A percentile compares a stretch with the other conserved stretches of the same genome.
phyloP scores from a whole-genome alignment of 257 asterid genomes.

The Vinca minor region DNA sequence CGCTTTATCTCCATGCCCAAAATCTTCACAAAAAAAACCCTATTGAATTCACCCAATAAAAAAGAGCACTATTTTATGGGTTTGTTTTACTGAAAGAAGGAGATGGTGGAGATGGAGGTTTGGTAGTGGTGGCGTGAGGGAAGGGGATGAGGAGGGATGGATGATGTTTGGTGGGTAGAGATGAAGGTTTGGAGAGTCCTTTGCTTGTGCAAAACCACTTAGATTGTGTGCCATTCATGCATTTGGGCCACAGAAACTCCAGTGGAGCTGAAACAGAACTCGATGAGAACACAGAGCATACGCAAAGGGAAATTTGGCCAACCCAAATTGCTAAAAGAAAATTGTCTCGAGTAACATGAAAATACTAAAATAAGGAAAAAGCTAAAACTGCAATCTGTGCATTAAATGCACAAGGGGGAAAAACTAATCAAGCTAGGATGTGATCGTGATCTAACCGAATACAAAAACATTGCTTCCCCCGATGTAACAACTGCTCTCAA shows the following conservation, averaged over 20 bases:
- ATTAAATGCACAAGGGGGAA: background rate
- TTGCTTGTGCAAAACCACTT: slow-evolving; percentile 98
- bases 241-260: slow-evolving; percentile 98
- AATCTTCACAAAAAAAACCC: no score
- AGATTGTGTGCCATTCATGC: slow-evolving; percentile 50
- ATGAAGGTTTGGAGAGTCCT: no score
- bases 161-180: no score
- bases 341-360: background rate
- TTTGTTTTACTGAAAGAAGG: no score
- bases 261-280: slow-evolving; percentile 97
- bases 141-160: no score
- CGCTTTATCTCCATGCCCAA: no score
- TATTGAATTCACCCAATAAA: no score
- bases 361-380: background rate
- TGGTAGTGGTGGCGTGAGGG: no score
- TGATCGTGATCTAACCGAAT: background rate
- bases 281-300: slow-evolving; percentile 96
- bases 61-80: no score
- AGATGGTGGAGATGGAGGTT: no score
- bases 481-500: background rate
- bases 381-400: background rate
- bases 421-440: background rate
- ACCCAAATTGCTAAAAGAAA: slow-evolving; percentile 64
- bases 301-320: slow-evolving; percentile 98
- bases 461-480: background rate